These are phyloP conservation scores for Xylaria telfairii DNA, from an alignment of 495 filamentous ascomycete species.

Conservation along the genomic window DNA sequence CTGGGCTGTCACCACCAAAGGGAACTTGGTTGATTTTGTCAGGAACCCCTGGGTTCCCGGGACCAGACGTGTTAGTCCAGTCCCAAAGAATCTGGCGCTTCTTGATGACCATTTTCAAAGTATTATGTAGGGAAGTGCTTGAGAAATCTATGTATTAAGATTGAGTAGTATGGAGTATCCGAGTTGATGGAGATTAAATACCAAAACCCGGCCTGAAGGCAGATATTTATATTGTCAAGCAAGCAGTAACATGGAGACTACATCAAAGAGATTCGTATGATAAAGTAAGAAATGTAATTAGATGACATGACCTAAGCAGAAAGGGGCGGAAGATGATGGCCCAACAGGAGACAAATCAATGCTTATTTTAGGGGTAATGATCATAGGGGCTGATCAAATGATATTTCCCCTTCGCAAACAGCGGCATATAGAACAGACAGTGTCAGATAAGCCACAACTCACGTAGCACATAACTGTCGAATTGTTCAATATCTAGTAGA, in stretches of 20 bases:
- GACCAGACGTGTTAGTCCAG: conserved; percentile 50
- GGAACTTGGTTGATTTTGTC: conserved; percentile 43
- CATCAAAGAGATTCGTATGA: too few species aligned
- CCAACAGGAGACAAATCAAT: neutral
- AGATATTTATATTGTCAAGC: neutral
- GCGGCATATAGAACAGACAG: neutral
- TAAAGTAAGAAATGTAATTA: neutral
- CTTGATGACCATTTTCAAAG: conserved; percentile 35
- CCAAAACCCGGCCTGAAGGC: neutral
- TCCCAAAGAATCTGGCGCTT: conserved; percentile 57
- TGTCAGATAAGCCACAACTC: neutral
- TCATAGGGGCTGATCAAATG: neutral
- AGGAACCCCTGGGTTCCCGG: conserved; percentile 35
- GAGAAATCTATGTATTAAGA: neutral
- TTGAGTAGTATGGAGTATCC: neutral
- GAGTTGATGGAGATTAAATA: neutral
- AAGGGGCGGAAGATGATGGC: neutral
- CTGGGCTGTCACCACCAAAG: conserved; percentile 36
- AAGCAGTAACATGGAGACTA: neutral
- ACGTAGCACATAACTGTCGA: neutral
- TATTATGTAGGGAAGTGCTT: neutral
- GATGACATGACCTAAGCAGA: neutral
- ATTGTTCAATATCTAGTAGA: neutral
- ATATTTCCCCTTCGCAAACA: neutral
- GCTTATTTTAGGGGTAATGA: neutral